These are phyloP conservation scores for Paecilomyces variotii DNA, from an alignment of 2,329 filamentous ascomycete species.

Conservation along the genomic window DNA sequence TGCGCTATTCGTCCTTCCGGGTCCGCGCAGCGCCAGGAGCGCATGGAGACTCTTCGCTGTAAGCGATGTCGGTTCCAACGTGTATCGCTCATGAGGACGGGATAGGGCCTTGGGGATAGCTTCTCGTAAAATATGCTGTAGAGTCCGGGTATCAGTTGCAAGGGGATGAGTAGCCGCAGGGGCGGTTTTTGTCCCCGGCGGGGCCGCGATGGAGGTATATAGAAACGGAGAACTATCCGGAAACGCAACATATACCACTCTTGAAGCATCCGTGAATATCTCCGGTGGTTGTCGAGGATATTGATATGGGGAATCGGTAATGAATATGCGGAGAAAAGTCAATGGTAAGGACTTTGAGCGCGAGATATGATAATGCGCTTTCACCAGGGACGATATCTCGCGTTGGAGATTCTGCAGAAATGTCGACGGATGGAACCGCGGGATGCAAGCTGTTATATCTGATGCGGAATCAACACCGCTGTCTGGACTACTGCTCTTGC, in stretches of 20 bases:
- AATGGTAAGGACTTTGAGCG: constrained; percentile 58
- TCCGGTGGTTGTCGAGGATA: constrained; percentile 33
- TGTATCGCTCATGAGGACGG: constrained; percentile 62
- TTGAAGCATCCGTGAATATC: constrained; percentile 51
- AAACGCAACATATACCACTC: constrained; percentile 72
- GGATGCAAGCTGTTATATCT: constrained; percentile 39
- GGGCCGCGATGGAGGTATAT: constrained; percentile 48
- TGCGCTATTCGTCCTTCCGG: constrained; percentile 61
- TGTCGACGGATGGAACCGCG: constrained; percentile 70
- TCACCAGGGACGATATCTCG: constrained; percentile 68
- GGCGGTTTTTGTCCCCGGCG: constrained; percentile 22
- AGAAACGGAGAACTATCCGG: constrained; percentile 71
- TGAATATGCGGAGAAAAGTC: constrained; percentile 67
- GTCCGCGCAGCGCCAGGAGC: constrained; percentile 60
- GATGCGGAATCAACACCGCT: constrained; percentile 6
- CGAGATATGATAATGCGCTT: constrained; percentile 74
- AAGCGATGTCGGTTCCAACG: constrained; percentile 59
- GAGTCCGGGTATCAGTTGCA: constrained; percentile 49
- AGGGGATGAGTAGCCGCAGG: constrained; percentile 21
- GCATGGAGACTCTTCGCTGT: constrained; percentile 63
- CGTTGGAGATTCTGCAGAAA: constrained; percentile 70
- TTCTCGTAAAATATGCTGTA: constrained; percentile 65
- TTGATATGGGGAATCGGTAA: constrained; percentile 74
- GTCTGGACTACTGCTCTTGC: constrained; percentile 14
- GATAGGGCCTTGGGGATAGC: constrained; percentile 78